Evolutionary conservation across 2,329 filamentous ascomycete genomes (phyloP).

Genomic region (Nannizzia gypsea): DNA sequence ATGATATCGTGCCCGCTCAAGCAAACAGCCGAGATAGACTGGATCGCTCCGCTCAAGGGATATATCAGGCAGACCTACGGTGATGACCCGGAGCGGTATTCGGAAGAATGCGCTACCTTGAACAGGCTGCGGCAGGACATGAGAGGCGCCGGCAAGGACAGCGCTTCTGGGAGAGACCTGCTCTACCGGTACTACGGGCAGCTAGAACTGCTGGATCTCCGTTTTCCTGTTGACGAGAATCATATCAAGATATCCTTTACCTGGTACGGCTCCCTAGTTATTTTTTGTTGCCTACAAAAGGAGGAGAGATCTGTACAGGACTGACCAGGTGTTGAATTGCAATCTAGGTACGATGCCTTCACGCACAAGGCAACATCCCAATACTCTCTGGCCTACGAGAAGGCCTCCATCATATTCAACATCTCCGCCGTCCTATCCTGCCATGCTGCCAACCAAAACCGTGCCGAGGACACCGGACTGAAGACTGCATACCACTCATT

Average conservation of each 20-base stretch:
- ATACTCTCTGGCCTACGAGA: slow-evolving; percentile 93
- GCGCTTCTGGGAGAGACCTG: slow-evolving; percentile 81
- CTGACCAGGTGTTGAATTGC: slow-evolving; percentile 2
- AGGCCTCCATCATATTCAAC: slow-evolving; percentile 98
- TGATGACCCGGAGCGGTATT: slow-evolving; percentile 91
- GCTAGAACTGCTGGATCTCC: slow-evolving; percentile 81
- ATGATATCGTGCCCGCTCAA: slow-evolving; percentile 93
- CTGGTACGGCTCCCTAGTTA: slow-evolving; percentile 53
- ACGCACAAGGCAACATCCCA: slow-evolving; percentile 96
- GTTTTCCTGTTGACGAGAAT: slow-evolving; percentile 95
- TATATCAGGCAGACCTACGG: slow-evolving; percentile 93
- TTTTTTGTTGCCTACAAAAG: neutral
- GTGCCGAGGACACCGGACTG: slow-evolving; percentile 80
- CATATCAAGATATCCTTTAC: slow-evolving; percentile 99
- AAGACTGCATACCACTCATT: slow-evolving; percentile 98
- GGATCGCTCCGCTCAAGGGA: slow-evolving; percentile 78
- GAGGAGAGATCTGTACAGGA: neutral
- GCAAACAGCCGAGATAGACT: slow-evolving; percentile 95
- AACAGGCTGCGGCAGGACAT: slow-evolving; percentile 96
- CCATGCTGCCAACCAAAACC: slow-evolving; percentile 84
- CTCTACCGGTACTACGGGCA: slow-evolving; percentile 97
- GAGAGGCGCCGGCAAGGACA: slow-evolving; percentile 93
- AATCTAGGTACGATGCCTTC: slow-evolving; percentile 88
- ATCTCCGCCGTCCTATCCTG: slow-evolving; percentile 95
- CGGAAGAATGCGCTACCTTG: slow-evolving; percentile 86